Percentiles rank a stretch among this genome's conserved stretches.
These are phyloP conservation scores for Pseudogymnoascus sp. DNA, from an alignment of 2,329 filamentous ascomycete genomes.

Conservation along the genomic window DNA sequence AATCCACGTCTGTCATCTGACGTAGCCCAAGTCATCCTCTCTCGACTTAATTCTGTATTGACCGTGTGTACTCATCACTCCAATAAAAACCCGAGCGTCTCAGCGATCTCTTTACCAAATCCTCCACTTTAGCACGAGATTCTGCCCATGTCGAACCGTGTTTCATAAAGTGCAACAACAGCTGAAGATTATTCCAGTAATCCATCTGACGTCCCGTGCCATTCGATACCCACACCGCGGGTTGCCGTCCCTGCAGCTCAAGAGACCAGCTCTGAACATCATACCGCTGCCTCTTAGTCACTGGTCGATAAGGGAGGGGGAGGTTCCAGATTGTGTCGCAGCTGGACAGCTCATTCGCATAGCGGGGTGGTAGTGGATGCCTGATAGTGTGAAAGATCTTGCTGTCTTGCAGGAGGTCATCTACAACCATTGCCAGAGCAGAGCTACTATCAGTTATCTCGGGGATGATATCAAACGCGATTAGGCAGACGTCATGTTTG, in stretches of 20 bases:
- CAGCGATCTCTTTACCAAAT: neutral
- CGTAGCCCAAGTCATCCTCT: neutral
- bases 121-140: neutral
- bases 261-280: neutral
- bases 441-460: constrained; percentile 1
- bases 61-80: neutral
- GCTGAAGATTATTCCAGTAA: neutral
- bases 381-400: constrained; percentile 13
- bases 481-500: constrained; percentile 14
- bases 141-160: neutral
- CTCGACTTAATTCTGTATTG: neutral
- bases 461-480: constrained; percentile 11
- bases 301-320: neutral
- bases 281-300: neutral
- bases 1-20: neutral
- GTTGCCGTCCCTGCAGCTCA: neutral
- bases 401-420: constrained; percentile 13
- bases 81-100: neutral
- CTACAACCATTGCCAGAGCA: constrained; percentile 13
- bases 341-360: neutral
- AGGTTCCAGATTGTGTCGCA: neutral
- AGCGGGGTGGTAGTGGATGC: constrained; percentile 11
- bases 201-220: neutral
- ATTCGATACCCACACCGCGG: neutral
- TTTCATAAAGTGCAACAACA: neutral